Evolutionary conservation across 805 yeast species (phyloP), one percentile per base, ranked within the genome.

Genomic region (Hanseniaspora thailandica): DNA sequence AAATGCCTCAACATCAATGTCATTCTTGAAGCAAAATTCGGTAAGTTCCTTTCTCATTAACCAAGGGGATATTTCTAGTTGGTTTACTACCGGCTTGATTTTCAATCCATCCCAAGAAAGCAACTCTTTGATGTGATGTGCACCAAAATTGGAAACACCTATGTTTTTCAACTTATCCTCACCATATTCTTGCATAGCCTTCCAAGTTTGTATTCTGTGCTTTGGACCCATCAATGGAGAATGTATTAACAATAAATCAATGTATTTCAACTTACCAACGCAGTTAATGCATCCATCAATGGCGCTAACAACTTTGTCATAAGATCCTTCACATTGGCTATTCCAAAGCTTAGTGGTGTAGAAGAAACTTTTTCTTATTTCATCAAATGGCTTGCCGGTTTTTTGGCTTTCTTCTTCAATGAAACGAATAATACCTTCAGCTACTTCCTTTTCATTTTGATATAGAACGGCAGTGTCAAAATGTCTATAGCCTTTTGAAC

Each of bases 31-130:
- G 63, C 84, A 80, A 66, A 69, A 83, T 52, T 79, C 75, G 22
- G 83, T 78, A 55, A 86, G 71, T 49, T 81, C 80, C 52, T 72
- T 68, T 60, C 84, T 72, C 69, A 82, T 85, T 61, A 82, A 71
- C 89, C 93, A 85, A 20, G 93, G 95, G 56, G 86, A 85, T 49
- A 86, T 74, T 66, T 86, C 95, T 61, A 86, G 77, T 64, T 87
- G 95, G 65, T 86, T 82, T 40, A 84, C 82, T 0, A 81, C 86
- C 0, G 95, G 89, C 56, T 73, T 72, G 57, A 75, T 62, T 56
- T 66, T 74, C 56, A 77, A 62, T 1, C 71, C 77, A 3, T 74
- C 73, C 82, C 85, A 80, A 2, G 63, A 59, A 41, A 82, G 68
- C 44, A 85, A 66, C 62, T 82, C 83, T 55, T 80, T 74, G 23